phyloP scores from a whole-genome alignment of 352 stramenopile species.

The Phytophthora meadii region DNA sequence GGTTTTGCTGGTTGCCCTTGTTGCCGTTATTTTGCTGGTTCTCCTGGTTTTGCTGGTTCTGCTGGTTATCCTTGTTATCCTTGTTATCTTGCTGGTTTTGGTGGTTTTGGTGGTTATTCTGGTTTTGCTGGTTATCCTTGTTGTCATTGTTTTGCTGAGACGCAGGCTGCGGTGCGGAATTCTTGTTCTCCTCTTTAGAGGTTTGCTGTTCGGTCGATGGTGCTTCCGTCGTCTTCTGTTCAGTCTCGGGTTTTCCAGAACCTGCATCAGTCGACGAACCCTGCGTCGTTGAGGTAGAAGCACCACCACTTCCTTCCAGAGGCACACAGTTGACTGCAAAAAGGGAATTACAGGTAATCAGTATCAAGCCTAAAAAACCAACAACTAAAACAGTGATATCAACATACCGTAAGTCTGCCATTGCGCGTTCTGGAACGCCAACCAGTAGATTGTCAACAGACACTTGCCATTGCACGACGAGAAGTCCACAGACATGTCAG shows the following conservation, averaged over 20 bases:
- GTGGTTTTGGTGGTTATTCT: no score
- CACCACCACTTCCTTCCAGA: constrained; percentile 19
- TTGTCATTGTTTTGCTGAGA: no score
- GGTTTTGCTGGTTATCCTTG: no score
- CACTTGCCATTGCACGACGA: constrained; percentile 46
- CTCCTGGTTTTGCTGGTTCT: no score
- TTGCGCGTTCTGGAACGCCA: constrained; percentile 43
- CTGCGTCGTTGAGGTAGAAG: neutral
- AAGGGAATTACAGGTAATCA: neutral
- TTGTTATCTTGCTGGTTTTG: no score
- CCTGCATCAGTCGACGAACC: constrained; percentile 2
- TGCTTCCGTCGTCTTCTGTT: neutral
- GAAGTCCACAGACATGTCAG: constrained; percentile 44
- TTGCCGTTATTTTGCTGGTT: no score
- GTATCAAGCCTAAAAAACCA: neutral
- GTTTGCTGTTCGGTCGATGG: neutral
- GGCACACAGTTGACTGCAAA: constrained; percentile 30
- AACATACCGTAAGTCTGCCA: constrained; percentile 25
- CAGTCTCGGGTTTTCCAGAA: neutral
- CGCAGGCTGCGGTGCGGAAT: no score
- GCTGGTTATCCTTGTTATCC: no score
- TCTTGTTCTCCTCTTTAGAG: no score
- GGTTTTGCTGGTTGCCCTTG: no score
- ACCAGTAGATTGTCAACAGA: constrained; percentile 55
- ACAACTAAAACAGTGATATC: no score